phyloP scores from a whole-genome alignment of 2,329 filamentous ascomycete genomes.

The Geosmithia putterillii region DNA sequence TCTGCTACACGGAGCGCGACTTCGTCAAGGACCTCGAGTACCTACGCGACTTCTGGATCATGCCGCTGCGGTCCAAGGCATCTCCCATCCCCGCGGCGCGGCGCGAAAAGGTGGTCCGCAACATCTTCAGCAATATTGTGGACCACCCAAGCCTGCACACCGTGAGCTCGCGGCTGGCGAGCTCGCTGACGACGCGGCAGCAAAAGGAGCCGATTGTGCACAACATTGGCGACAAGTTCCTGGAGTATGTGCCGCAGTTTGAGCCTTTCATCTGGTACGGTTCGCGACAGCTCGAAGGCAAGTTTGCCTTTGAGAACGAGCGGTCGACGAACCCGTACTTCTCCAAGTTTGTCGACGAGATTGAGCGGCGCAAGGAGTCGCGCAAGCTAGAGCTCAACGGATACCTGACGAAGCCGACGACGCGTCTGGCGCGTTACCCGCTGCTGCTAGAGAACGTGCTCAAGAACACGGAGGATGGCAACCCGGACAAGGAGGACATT shows the following conservation, averaged over 20 bases:
- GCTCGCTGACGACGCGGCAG: constrained; percentile 78
- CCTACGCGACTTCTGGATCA: constrained; percentile 95
- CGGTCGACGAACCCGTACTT: constrained; percentile 77
- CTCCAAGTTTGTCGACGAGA: constrained; percentile 87
- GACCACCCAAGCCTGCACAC: constrained; percentile 71
- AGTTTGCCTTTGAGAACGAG: constrained; percentile 97
- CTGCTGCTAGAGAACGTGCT: constrained; percentile 81
- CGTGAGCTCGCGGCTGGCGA: constrained; percentile 81
- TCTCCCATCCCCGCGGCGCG: constrained; percentile 84
- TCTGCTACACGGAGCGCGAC: constrained; percentile 97
- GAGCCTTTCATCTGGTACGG: constrained; percentile 95
- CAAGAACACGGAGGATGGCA: constrained; percentile 84
- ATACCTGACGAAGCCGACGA: constrained; percentile 95
- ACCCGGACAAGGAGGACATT: constrained; percentile 81
- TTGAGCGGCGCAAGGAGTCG: constrained; percentile 90
- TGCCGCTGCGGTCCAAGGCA: constrained; percentile 67
- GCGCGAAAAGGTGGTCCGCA: constrained; percentile 82
- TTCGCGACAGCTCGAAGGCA: constrained; percentile 88
- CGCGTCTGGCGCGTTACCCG: constrained; percentile 85
- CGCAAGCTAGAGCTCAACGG: constrained; percentile 94
- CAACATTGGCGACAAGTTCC: constrained; percentile 86
- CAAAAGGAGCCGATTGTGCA: constrained; percentile 82
- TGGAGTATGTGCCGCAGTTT: constrained; percentile 84
- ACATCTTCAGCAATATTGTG: constrained; percentile 91
- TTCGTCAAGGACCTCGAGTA: constrained; percentile 99